These are phyloP conservation scores for Brachypodium distachyon DNA, from an alignment of 202 grass and related monocot species.

Conservation along the genomic window DNA sequence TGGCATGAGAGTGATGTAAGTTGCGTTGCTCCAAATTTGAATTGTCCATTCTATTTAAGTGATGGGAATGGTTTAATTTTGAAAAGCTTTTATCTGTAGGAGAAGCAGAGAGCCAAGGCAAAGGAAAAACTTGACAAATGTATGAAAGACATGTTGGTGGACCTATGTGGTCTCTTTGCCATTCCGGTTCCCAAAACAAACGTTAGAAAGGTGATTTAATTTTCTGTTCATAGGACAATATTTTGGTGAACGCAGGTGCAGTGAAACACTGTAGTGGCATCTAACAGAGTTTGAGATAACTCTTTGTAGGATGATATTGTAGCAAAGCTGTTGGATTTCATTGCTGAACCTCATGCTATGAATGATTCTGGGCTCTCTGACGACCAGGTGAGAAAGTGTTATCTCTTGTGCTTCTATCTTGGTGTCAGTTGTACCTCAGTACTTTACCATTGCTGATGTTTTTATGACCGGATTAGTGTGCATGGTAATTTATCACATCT, in stretches of 20 bases:
- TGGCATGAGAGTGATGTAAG: constrained; percentile 99
- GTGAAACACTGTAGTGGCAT: neutral
- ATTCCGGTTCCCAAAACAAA: constrained; percentile 73
- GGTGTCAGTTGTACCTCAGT: neutral
- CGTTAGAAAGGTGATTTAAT: constrained; percentile 61
- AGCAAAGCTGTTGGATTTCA: constrained; percentile 85
- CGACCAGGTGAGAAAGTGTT: constrained; percentile 43
- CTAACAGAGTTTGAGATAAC: constrained; percentile 23
- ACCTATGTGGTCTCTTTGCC: constrained; percentile 76
- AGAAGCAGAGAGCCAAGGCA: constrained; percentile 91
- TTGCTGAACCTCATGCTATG: constrained; percentile 65
- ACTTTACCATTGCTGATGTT: constrained; percentile 22
- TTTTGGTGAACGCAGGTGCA: neutral
- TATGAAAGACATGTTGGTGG: constrained; percentile 66
- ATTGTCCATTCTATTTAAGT: neutral
- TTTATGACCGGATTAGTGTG: neutral
- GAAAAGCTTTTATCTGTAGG: constrained; percentile 46
- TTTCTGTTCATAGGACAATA: constrained; percentile 10
- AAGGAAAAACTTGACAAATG: constrained; percentile 99
- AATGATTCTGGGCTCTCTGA: constrained; percentile 47
- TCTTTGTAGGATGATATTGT: constrained; percentile 88
- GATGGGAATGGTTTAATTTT: constrained; percentile 11
- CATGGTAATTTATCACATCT: neutral
- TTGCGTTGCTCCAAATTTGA: neutral
- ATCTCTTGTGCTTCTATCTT: constrained; percentile 1